phyloP scores from a whole-genome alignment of 306 rosid genomes.

The Aeschynomene evenia region DNA sequence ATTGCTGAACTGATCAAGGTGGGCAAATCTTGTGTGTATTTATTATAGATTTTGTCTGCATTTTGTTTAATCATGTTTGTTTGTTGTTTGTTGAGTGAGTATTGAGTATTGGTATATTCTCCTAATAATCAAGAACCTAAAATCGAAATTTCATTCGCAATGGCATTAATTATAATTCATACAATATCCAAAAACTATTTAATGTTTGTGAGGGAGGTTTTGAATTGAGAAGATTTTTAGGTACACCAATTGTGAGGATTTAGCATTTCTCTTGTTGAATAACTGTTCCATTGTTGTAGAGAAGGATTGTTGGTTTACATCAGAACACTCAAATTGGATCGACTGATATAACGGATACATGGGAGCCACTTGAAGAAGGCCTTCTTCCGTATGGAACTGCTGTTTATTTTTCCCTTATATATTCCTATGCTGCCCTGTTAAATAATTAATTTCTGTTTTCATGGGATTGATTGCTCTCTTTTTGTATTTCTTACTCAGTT shows the following conservation, averaged over 20 bases:
- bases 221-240: too few species aligned
- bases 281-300: conserved; percentile 44
- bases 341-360: conserved; percentile 72
- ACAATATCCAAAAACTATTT: too few species aligned
- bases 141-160: too few species aligned
- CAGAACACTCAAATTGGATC: conserved; percentile 77
- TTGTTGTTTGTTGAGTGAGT: too few species aligned
- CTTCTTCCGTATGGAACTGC: conserved; percentile 66
- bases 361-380: conserved; percentile 98
- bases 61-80: not conserved
- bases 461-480: not conserved
- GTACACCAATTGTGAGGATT: too few species aligned
- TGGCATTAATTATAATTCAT: too few species aligned
- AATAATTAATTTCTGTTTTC: conserved; percentile 1
- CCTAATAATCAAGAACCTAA: too few species aligned
- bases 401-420: not conserved
- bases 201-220: too few species aligned
- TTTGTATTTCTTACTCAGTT: conserved; percentile 46
- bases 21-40: conserved; percentile 13
- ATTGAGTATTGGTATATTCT: too few species aligned
- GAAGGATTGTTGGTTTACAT: conserved; percentile 84
- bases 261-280: not conserved
- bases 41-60: not conserved
- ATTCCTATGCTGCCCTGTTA: not conserved
- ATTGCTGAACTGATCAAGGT: conserved; percentile 87